Evolutionary conservation across 352 stramenopile species (phyloP).

Genomic region (Phytophthora brassicae): DNA sequence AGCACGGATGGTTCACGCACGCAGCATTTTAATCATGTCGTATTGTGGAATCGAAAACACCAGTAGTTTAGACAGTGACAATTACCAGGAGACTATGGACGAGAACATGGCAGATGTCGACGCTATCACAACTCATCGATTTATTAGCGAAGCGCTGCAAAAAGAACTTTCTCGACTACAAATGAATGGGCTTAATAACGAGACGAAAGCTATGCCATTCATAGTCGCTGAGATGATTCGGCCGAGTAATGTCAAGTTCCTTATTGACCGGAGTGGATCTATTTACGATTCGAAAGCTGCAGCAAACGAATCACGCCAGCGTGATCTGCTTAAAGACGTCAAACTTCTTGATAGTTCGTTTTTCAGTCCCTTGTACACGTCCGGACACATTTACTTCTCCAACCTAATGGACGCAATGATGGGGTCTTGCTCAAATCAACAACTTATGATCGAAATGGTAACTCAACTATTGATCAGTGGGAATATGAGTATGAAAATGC

Average conservation of each 20-base stretch:
- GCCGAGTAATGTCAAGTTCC: conserved; percentile 73
- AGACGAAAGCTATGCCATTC: conserved; percentile 36
- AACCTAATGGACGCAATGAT: conserved; percentile 76
- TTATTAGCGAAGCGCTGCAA: conserved; percentile 73
- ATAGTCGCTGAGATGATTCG: conserved; percentile 75
- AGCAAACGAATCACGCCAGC: conserved; percentile 37
- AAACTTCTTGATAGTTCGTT: conserved; percentile 60
- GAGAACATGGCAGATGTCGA: conserved; percentile 81
- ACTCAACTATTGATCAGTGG: conserved; percentile 66
- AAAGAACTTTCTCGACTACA: conserved; percentile 31
- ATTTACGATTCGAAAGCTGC: conserved; percentile 43
- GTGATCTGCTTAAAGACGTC: conserved; percentile 55
- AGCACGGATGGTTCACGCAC: conserved; percentile 53
- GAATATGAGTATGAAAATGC: conserved; percentile 50
- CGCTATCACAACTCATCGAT: conserved; percentile 74
- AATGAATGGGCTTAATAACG: conserved; percentile 16
- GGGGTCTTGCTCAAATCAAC: conserved; percentile 56
- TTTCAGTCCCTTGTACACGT: conserved; percentile 58
- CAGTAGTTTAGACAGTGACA: conserved; percentile 27
- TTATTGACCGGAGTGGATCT: conserved; percentile 50
- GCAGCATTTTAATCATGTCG: conserved; percentile 73
- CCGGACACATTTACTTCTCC: conserved; percentile 70
- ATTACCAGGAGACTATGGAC: conserved; percentile 43
- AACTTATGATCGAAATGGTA: conserved; percentile 67
- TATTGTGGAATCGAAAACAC: conserved; percentile 56